Conservation (phyloP, 1,284 basidiomycete species). For the Puccinia horiana region DNA sequence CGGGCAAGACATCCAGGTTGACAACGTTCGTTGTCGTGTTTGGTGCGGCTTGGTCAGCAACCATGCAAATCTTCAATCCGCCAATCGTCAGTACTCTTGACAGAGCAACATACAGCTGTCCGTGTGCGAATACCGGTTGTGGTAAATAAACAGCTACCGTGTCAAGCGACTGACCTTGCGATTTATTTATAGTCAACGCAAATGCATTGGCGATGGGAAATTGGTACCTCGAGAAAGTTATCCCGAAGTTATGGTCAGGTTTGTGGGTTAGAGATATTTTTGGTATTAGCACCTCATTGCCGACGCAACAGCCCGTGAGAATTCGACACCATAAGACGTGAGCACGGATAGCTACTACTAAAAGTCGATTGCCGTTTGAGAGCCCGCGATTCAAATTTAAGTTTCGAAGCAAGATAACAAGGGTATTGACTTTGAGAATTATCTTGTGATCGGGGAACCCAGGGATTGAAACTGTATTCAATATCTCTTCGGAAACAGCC, state of each 20-base stretch:
- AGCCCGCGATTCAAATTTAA: neutral
- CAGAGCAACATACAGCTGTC: slow-evolving; percentile 15
- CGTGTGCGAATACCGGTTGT: neutral
- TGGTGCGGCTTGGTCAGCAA: neutral
- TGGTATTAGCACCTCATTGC: neutral
- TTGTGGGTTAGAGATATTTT: neutral
- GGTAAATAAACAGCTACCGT: neutral
- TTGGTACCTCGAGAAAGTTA: neutral
- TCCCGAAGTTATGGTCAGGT: neutral
- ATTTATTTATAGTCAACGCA: slow-evolving; percentile 1
- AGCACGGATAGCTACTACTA: neutral
- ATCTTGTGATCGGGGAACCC: neutral
- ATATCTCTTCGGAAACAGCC: neutral
- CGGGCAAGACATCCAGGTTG: neutral
- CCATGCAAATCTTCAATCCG: neutral
- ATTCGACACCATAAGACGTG: neutral
- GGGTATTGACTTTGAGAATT: neutral
- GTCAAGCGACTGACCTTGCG: neutral
- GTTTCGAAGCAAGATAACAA: neutral
- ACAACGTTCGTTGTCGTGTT: neutral
- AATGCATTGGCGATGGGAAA: neutral
- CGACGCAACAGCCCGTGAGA: neutral
- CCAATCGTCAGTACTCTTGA: neutral
- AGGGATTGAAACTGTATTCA: neutral
- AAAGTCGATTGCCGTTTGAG: neutral